These are phyloP conservation scores for Trichoderma asperelloides DNA, from an alignment of 495 filamentous ascomycete genomes.

Conservation along the genomic window DNA sequence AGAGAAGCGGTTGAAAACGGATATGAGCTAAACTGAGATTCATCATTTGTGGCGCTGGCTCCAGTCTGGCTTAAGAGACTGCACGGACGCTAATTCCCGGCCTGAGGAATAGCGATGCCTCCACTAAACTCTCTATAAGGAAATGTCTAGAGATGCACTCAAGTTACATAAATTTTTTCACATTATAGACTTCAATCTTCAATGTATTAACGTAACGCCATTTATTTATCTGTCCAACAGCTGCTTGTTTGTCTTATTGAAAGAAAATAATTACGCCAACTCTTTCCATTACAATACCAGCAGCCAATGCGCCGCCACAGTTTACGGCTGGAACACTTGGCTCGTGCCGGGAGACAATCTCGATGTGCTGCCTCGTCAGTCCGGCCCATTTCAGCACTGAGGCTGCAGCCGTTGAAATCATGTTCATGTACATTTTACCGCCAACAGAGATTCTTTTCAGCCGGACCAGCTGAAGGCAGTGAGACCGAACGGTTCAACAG, in stretches of 20 bases:
- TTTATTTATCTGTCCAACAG: neutral
- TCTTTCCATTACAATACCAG: neutral
- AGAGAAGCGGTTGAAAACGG: too few species aligned
- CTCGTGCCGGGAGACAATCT: neutral
- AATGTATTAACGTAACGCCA: too few species aligned
- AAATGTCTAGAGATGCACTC: too few species aligned
- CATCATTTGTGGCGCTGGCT: too few species aligned
- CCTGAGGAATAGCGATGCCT: too few species aligned
- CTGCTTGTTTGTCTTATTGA: neutral
- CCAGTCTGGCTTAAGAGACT: too few species aligned
- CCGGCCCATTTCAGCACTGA: neutral
- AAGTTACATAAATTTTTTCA: too few species aligned
- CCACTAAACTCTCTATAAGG: too few species aligned
- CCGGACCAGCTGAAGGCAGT: neutral
- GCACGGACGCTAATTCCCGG: too few species aligned
- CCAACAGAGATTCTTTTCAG: neutral
- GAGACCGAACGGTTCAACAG: neutral
- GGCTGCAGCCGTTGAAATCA: neutral
- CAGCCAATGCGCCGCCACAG: constrained; percentile 6
- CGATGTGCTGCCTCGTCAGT: neutral
- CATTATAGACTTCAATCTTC: too few species aligned
- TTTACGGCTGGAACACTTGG: neutral
- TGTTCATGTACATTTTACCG: neutral
- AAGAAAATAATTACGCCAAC: neutral
- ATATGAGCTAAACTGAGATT: too few species aligned